phyloP scores from a whole-genome alignment of 441 rosid genomes.

The Macaranga tanarius region DNA sequence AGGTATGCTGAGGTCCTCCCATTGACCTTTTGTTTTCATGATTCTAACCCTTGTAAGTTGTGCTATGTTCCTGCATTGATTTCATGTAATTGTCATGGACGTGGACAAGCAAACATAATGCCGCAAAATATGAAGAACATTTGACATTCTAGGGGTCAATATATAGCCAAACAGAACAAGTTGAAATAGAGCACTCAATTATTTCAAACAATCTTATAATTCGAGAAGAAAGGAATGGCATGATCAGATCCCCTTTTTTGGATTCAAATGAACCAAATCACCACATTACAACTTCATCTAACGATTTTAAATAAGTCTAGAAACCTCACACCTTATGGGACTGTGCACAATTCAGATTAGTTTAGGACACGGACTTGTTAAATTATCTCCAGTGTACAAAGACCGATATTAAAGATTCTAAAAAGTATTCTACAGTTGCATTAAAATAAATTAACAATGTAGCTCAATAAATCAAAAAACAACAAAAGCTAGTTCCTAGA shows the following conservation, averaged over 20 bases:
- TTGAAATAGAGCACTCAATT: not conserved
- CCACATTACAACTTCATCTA: not conserved
- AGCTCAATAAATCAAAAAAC: not conserved
- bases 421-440: not conserved
- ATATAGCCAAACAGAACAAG: not conserved
- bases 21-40: constrained; percentile 58
- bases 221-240: not conserved
- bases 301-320: not conserved
- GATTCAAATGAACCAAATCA: not conserved
- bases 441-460: not conserved
- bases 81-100: constrained; percentile 8
- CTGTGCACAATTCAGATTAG: not conserved
- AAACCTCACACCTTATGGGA: not conserved
- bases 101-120: not conserved
- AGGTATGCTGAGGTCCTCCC: constrained; percentile 78
- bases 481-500: not conserved
- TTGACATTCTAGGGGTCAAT: constrained; percentile 6
- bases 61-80: constrained; percentile 67
- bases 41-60: constrained; percentile 73
- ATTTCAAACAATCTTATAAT: not conserved
- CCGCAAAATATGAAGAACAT: constrained; percentile 6
- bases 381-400: not conserved
- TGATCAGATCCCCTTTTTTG: not conserved
- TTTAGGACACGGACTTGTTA: not conserved
- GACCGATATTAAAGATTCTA: not conserved